Evolutionary conservation across 208 protist genomes (phyloP).

Genomic region (Vickermania spadyakhi): DNA sequence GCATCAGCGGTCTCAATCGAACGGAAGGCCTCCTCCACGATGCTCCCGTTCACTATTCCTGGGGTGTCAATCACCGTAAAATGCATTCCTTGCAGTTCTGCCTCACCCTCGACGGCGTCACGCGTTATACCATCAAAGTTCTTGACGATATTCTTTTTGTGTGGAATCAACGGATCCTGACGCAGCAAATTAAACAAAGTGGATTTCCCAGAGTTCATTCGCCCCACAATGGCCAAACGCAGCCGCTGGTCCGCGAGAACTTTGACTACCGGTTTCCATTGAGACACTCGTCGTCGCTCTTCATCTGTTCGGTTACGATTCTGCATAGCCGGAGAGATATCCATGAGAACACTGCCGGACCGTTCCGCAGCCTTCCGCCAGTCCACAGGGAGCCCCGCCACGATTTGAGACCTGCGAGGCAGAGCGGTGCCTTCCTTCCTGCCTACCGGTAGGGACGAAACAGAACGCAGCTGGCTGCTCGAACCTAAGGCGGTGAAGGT

Average conservation of each 20-base stretch:
- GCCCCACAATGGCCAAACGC: conserved; percentile 79
- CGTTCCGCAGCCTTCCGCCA: conserved; percentile 54
- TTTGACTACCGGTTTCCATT: conserved; percentile 77
- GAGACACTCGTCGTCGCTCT: conserved; percentile 61
- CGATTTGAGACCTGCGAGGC: conserved; percentile 39
- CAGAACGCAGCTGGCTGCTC: no score
- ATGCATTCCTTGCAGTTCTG: conserved; percentile 53
- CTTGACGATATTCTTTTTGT: conserved; percentile 61
- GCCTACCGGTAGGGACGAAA: no score
- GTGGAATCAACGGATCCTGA: conserved; percentile 45
- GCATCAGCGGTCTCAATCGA: conserved; percentile 79
- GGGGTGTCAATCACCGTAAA: conserved; percentile 90
- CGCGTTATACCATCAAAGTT: conserved; percentile 85
- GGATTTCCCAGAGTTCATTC: conserved; percentile 87
- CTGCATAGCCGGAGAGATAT: conserved; percentile 64
- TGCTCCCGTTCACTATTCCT: conserved; percentile 54
- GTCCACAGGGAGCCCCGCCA: conserved; percentile 28
- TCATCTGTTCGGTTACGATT: conserved; percentile 49
- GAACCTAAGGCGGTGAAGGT: no score
- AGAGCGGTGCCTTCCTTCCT: no score
- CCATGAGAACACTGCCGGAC: conserved; percentile 47
- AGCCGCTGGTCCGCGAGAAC: conserved; percentile 72
- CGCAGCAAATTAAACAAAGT: conserved; percentile 86
- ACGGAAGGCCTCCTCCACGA: conserved; percentile 81
- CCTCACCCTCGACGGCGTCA: conserved; percentile 75